Conservation (phyloP, 2,329 filamentous ascomycete species). For the Epichloe aotearoae region DNA sequence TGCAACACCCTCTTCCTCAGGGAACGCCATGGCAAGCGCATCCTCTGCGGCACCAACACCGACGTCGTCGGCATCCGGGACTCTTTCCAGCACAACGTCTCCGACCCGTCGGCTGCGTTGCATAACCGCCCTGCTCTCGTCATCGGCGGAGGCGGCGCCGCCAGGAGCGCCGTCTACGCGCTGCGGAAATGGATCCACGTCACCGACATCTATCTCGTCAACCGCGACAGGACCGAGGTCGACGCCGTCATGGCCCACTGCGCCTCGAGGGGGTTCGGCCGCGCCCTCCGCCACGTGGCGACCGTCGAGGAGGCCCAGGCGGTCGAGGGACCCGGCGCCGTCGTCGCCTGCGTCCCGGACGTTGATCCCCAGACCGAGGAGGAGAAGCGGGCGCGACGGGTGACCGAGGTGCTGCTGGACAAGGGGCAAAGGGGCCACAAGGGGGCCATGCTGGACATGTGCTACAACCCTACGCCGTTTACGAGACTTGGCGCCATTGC, state of each 20-base stretch:
- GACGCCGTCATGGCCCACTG: slow-evolving; percentile 54
- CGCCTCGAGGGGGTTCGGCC: slow-evolving; percentile 42
- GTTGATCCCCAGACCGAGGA: slow-evolving; percentile 52
- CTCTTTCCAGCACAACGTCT: slow-evolving; percentile 47
- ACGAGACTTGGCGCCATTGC: slow-evolving; percentile 53
- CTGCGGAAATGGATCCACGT: slow-evolving; percentile 56
- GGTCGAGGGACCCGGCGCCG: slow-evolving; percentile 48
- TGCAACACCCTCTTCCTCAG: slow-evolving; percentile 67
- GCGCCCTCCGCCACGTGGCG: slow-evolving; percentile 46
- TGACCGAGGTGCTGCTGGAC: slow-evolving; percentile 35
- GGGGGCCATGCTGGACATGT: slow-evolving; percentile 68
- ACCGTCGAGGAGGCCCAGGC: slow-evolving; percentile 44
- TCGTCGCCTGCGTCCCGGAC: slow-evolving; percentile 66
- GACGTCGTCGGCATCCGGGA: slow-evolving; percentile 69
- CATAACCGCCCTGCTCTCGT: slow-evolving; percentile 54
- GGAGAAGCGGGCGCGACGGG: slow-evolving; percentile 46
- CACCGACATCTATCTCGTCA: slow-evolving; percentile 61
- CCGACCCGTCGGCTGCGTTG: slow-evolving; percentile 31
- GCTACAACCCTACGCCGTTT: slow-evolving; percentile 61
- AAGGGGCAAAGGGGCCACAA: slow-evolving; percentile 43
- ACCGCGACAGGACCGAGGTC: slow-evolving; percentile 57
- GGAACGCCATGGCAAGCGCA: slow-evolving; percentile 31
- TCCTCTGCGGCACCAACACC: slow-evolving; percentile 65
- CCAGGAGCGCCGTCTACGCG: slow-evolving; percentile 65
- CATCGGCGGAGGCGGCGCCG: slow-evolving; percentile 65